Conservation (phyloP, 1,284 basidiomycete genomes). For the Leccinum subrobustum region DNA sequence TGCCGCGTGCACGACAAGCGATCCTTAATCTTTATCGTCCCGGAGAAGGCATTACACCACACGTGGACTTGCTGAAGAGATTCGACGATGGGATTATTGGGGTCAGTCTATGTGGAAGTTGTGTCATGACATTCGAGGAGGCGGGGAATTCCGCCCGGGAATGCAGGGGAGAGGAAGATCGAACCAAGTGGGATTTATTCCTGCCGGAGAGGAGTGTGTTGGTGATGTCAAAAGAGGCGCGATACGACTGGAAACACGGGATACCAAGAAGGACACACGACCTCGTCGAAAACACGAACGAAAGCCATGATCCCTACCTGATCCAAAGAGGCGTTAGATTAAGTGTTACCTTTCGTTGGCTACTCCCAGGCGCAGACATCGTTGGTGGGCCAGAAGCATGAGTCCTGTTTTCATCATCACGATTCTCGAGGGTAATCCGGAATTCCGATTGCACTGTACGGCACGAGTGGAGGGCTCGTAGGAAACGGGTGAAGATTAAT, state of each 20-base stretch:
- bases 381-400: constrained; percentile 49
- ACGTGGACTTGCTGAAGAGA: constrained; percentile 73
- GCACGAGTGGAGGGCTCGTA: constrained; percentile 8
- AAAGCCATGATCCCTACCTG: constrained; percentile 34
- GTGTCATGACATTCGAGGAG: constrained; percentile 67
- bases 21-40: constrained; percentile 79
- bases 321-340: constrained; percentile 56
- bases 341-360: constrained; percentile 78
- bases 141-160: constrained; percentile 19
- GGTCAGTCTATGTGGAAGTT: constrained; percentile 70
- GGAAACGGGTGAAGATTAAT: constrained; percentile 27
- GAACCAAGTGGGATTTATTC: constrained; percentile 46
- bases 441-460: constrained; percentile 1
- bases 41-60: constrained; percentile 77
- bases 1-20: constrained; percentile 61
- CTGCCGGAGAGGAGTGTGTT: constrained; percentile 67
- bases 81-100: constrained; percentile 82
- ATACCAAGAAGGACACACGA: constrained; percentile 56
- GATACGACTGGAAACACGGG: constrained; percentile 67
- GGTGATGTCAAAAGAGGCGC: constrained; percentile 71
- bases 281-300: constrained; percentile 38
- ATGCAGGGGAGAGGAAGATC: constrained; percentile 3
- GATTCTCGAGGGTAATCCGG: background rate
- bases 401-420: constrained; percentile 12
- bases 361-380: constrained; percentile 73